phyloP scores from a whole-genome alignment of 768 basidiomycete genomes.

The Crucibulum laeve region DNA sequence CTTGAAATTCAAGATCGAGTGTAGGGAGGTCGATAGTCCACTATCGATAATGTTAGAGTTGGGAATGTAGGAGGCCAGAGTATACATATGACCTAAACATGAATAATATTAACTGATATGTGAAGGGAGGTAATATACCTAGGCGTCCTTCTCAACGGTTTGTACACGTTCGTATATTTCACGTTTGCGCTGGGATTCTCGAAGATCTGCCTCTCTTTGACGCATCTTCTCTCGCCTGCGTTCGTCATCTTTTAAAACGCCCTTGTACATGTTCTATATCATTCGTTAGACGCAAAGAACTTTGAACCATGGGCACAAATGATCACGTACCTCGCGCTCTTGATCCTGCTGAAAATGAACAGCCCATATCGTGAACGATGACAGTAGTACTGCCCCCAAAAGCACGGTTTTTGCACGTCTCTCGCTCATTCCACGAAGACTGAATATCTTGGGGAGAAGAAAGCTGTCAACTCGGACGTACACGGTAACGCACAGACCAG shows the following conservation, averaged over 20 bases:
- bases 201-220: constrained; percentile 58
- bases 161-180: constrained; percentile 60
- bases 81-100: no score
- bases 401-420: constrained; percentile 73
- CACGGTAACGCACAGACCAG: constrained; percentile 16
- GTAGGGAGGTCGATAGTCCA: no score
- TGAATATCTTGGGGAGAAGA: not conserved
- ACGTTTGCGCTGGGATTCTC: constrained; percentile 58
- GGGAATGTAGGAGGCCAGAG: not conserved
- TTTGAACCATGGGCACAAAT: not conserved
- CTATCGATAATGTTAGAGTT: not conserved
- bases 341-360: constrained; percentile 84
- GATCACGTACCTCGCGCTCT: constrained; percentile 67
- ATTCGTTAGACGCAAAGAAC: constrained; percentile 2
- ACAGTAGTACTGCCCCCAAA: constrained; percentile 55
- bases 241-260: constrained; percentile 86
- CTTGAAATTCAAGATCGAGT: no score
- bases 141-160: constrained; percentile 20
- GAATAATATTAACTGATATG: no score
- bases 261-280: constrained; percentile 92
- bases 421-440: constrained; percentile 43
- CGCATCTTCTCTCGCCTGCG: constrained; percentile 68
- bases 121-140: not conserved
- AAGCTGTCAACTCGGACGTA: constrained; percentile 18
- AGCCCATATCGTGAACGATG: constrained; percentile 76